Conservation (phyloP, 1,139 yeast genomes). For the Lodderomyces elongisporus region DNA sequence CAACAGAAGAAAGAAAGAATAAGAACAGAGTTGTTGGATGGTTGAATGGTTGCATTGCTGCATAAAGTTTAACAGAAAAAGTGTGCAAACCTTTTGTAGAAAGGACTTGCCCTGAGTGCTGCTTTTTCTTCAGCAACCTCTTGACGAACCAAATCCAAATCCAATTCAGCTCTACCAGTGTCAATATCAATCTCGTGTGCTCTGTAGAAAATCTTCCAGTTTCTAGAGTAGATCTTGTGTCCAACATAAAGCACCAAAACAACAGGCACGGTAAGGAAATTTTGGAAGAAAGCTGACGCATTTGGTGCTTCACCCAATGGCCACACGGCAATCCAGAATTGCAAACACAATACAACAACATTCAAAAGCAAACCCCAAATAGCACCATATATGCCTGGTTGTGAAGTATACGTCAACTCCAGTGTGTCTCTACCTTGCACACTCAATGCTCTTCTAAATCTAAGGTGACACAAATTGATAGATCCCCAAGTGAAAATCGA, state of each 20-base stretch:
- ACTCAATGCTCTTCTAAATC: conserved; percentile 72
- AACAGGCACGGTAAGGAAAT: conserved; percentile 61
- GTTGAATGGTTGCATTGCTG: too few species aligned
- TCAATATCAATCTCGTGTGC: conserved; percentile 58
- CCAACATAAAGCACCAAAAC: conserved; percentile 51
- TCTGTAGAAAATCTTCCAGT: conserved; percentile 44
- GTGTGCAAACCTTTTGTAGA: conserved; percentile 45
- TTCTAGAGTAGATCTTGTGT: conserved; percentile 54
- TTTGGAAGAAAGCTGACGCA: conserved; percentile 55
- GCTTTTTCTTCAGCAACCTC: conserved; percentile 62
- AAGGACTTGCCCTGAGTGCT: conserved; percentile 45
- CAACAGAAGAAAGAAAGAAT: too few species aligned
- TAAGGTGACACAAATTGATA: conserved; percentile 67
- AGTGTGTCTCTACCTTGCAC: conserved; percentile 58
- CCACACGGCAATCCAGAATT: conserved; percentile 73
- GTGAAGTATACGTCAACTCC: conserved; percentile 68
- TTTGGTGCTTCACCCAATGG: conserved; percentile 56
- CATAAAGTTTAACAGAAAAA: conserved; percentile 59
- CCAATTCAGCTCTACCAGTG: conserved; percentile 66
- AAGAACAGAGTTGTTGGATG: too few species aligned
- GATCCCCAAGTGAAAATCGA: conserved; percentile 84
- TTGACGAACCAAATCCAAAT: conserved; percentile 59
- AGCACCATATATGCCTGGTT: conserved; percentile 69
- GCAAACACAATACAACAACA: conserved; percentile 64
- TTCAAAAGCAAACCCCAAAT: conserved; percentile 57